phyloP scores from a whole-genome alignment of 495 filamentous ascomycete species.

The Lentithecium fluviatile region DNA sequence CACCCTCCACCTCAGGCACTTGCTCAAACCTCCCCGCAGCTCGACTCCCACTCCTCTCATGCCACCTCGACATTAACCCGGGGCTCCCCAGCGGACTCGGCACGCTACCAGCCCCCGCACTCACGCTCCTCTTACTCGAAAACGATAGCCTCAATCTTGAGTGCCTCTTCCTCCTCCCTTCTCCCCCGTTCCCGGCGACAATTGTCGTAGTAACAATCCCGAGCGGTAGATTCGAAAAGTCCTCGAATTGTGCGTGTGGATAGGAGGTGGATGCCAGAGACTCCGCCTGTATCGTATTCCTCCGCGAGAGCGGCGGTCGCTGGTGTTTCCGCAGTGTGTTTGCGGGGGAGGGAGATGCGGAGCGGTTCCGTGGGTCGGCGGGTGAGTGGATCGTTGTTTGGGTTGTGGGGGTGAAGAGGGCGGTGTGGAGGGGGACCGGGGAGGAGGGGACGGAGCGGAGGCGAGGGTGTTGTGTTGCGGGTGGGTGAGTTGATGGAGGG shows the following conservation, averaged over 20 bases:
- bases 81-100: too few relatives aligned
- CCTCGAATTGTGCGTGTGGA: neutral
- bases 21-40: neutral
- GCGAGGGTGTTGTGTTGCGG: too few relatives aligned
- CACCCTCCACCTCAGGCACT: neutral
- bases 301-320: neutral
- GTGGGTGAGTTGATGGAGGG: too few relatives aligned
- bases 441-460: too few relatives aligned
- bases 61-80: too few relatives aligned
- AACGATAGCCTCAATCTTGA: too few relatives aligned
- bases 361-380: constrained; percentile 9
- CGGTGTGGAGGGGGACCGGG: neutral
- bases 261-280: neutral
- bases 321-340: neutral
- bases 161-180: too few relatives aligned
- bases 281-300: constrained; percentile 5
- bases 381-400: constrained; percentile 13
- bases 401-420: constrained; percentile 6
- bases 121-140: too few relatives aligned
- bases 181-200: neutral
- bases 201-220: neutral
- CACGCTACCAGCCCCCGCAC: too few relatives aligned
- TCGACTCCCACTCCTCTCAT: neutral
- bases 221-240: neutral
- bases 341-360: neutral